These are phyloP conservation scores for Ceratocystis alfenasii DNA, from an alignment of 2,329 filamentous ascomycete genomes.

Conservation along the genomic window DNA sequence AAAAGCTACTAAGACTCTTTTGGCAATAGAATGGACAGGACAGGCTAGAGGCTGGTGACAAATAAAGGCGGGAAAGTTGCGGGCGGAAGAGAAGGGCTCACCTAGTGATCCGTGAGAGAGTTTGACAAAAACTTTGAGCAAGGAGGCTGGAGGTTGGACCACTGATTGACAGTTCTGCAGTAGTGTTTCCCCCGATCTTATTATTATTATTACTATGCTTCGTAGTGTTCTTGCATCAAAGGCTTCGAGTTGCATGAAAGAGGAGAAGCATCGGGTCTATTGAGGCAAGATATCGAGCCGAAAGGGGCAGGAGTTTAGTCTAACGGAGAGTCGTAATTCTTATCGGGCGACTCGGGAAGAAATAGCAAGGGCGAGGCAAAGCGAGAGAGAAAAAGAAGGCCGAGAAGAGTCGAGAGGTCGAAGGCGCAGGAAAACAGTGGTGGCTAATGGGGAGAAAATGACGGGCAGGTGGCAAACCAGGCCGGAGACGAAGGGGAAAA, in stretches of 20 bases:
- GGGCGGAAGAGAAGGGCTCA: conserved; percentile 3
- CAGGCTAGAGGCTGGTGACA: neutral
- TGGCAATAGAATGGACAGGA: neutral
- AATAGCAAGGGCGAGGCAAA: neutral
- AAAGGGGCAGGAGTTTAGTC: neutral
- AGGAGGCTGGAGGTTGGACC: neutral
- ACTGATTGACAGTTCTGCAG: conserved; percentile 1
- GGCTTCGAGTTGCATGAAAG: neutral
- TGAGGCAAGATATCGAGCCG: neutral
- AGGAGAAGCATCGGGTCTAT: neutral
- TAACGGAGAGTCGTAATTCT: neutral
- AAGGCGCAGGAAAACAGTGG: neutral
- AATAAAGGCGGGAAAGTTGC: neutral
- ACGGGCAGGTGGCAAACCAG: conserved; percentile 5
- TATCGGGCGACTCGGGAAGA: neutral
- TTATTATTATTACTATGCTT: neutral
- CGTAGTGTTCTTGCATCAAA: neutral
- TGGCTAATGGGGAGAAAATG: neutral
- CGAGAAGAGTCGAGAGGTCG: neutral
- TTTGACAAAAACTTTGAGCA: conserved; percentile 7
- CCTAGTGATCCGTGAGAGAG: neutral
- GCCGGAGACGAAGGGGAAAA: neutral
- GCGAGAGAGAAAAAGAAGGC: neutral
- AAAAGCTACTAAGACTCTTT: conserved; percentile 4
- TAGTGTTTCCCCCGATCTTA: neutral